A percentile compares a stretch with the other conserved stretches of the same genome.
phyloP scores from a whole-genome alignment of 331 rosid genomes.

The Rosa hybrid region DNA sequence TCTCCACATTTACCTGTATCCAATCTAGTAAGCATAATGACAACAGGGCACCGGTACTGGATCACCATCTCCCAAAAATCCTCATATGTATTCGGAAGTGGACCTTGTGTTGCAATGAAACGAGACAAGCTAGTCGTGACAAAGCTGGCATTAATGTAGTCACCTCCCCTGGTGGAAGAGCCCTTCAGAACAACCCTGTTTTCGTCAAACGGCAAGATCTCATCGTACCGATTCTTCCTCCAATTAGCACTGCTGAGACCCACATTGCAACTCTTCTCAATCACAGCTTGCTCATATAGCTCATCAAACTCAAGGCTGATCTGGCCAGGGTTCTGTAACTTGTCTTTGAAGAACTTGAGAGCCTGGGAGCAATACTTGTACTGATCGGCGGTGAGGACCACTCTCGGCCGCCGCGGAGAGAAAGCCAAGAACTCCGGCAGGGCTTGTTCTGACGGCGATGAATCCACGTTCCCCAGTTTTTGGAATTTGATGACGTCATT shows the following conservation, averaged over 20 bases:
- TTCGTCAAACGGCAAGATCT: slow-evolving; percentile 76
- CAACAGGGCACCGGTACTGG: slow-evolving; percentile 69
- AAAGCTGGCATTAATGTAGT: slow-evolving; percentile 83
- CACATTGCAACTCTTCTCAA: slow-evolving; percentile 54
- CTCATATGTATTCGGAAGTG: slow-evolving; percentile 77
- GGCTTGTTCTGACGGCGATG: background rate
- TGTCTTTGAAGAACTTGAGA: slow-evolving; percentile 51
- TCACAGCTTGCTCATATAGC: slow-evolving; percentile 49
- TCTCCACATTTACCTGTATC: slow-evolving; percentile 73
- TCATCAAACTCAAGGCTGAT: slow-evolving; percentile 56
- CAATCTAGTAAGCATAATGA: slow-evolving; percentile 88
- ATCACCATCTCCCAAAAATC: slow-evolving; percentile 98
- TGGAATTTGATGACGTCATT: background rate
- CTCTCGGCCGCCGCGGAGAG: slow-evolving; percentile 32
- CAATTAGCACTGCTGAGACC: slow-evolving; percentile 63
- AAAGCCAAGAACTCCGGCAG: background rate
- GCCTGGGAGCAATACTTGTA: slow-evolving; percentile 59
- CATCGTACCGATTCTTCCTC: slow-evolving; percentile 71
- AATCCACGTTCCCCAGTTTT: background rate
- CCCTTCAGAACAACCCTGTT: slow-evolving; percentile 74
- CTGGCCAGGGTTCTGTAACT: slow-evolving; percentile 39
- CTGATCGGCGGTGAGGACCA: slow-evolving; percentile 61
- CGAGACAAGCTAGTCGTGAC: slow-evolving; percentile 38
- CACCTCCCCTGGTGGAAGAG: slow-evolving; percentile 54
- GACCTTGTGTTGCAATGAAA: slow-evolving; percentile 96